These are phyloP conservation scores for Fragilaria radians DNA, from an alignment of 108 stramenopile genomes.

Conservation along the genomic window DNA sequence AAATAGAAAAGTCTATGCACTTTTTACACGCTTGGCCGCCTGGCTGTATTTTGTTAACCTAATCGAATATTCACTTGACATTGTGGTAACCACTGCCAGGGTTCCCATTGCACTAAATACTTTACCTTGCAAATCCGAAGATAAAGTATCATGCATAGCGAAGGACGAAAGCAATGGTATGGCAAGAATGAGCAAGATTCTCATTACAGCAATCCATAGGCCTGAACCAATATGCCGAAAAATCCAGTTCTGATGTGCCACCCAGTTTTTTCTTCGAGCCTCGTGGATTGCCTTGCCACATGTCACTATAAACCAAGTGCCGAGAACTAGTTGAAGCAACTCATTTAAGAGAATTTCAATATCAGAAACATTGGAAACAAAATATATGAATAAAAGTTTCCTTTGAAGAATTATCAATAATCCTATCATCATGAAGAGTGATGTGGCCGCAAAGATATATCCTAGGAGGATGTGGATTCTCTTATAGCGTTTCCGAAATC, in stretches of 20 bases:
- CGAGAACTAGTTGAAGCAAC: background rate
- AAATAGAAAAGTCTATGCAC: too few relatives aligned
- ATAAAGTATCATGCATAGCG: too few relatives aligned
- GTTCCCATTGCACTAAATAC: too few relatives aligned
- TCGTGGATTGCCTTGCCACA: background rate
- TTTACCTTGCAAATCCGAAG: too few relatives aligned
- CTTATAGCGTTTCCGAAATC: constrained; percentile 7
- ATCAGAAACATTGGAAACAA: background rate
- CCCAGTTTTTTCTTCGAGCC: constrained; percentile 6
- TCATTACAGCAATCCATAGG: constrained; percentile 12
- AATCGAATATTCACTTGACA: too few relatives aligned
- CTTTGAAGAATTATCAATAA: constrained; percentile 6
- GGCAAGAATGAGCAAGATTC: constrained; percentile 3
- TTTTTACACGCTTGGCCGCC: too few relatives aligned
- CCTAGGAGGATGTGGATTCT: constrained; percentile 5
- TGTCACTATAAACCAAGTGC: constrained; percentile 3
- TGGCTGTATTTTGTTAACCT: too few relatives aligned
- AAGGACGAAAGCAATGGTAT: too few relatives aligned
- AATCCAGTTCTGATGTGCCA: constrained; percentile 7
- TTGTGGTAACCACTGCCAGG: too few relatives aligned
- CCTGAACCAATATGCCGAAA: constrained; percentile 11
- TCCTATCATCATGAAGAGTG: constrained; percentile 9
- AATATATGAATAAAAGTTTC: background rate
- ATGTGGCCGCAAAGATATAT: constrained; percentile 9
- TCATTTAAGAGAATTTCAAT: too few relatives aligned